These are phyloP conservation scores for Russula sp. DNA, from an alignment of 768 basidiomycete genomes.

Conservation along the genomic window DNA sequence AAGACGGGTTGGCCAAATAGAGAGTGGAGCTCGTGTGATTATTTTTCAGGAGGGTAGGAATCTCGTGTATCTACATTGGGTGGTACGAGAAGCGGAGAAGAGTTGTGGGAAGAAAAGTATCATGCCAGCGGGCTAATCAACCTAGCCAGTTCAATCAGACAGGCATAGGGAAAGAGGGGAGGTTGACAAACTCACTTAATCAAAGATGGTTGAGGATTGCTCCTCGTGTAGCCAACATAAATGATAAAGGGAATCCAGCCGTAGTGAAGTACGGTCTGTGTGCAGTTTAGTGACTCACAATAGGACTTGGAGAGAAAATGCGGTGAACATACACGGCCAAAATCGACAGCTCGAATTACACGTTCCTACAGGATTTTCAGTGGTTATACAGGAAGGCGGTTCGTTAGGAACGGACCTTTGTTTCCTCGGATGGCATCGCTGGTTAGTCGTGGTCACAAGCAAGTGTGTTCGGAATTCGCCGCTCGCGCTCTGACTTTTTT, in stretches of 20 bases:
- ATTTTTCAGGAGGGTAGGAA: constrained; percentile 14
- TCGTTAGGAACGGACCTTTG: constrained; percentile 53
- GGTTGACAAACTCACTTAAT: constrained; percentile 69
- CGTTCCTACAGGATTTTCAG: constrained; percentile 49
- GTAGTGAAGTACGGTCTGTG: constrained; percentile 83
- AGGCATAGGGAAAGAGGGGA: not conserved
- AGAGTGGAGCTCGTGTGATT: not conserved
- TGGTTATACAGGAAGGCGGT: not conserved
- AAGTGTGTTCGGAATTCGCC: constrained; percentile 27
- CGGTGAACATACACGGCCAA: constrained; percentile 62
- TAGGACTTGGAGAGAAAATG: not conserved
- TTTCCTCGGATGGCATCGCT: constrained; percentile 84
- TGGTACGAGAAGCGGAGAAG: constrained; percentile 18
- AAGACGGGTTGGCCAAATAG: not conserved
- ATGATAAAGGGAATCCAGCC: constrained; percentile 97
- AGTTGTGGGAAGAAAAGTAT: constrained; percentile 29
- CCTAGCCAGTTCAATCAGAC: constrained; percentile 35
- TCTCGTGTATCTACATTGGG: constrained; percentile 15
- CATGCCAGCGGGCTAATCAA: constrained; percentile 91
- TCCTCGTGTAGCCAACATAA: constrained; percentile 88
- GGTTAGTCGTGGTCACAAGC: constrained; percentile 23
- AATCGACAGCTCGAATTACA: constrained; percentile 71
- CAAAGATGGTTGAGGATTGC: constrained; percentile 89
- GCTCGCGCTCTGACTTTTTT: not conserved
- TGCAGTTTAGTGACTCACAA: constrained; percentile 4